Evolutionary conservation across 805 yeast species (phyloP).

Genomic region (Priceomyces melissophilus): DNA sequence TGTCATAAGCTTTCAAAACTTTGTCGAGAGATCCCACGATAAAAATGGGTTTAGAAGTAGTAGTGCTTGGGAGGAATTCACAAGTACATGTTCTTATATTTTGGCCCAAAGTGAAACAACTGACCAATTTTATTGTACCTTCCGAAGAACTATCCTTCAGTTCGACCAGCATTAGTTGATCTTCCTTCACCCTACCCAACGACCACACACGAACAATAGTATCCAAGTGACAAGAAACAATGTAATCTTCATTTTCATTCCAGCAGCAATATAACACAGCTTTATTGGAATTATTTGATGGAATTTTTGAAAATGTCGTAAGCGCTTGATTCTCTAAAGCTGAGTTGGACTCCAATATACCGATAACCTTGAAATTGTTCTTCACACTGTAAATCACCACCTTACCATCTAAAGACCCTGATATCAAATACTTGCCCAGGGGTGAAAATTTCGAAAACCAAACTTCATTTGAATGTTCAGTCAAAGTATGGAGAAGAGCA

Average conservation of each 20-base stretch:
- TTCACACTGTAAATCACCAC: slow-evolving; percentile 64
- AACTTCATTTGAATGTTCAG: slow-evolving; percentile 66
- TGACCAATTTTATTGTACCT: slow-evolving; percentile 15
- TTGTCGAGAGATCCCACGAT: slow-evolving; percentile 78
- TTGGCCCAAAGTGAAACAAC: slow-evolving; percentile 40
- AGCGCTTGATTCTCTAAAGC: slow-evolving; percentile 25
- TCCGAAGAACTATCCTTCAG: slow-evolving; percentile 3
- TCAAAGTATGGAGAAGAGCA: slow-evolving; percentile 42
- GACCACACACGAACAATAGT: slow-evolving; percentile 70
- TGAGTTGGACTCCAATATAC: slow-evolving; percentile 25
- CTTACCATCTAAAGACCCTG: slow-evolving; percentile 67
- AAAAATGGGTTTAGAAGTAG: slow-evolving; percentile 39
- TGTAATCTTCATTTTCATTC: slow-evolving; percentile 65
- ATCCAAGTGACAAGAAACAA: slow-evolving; percentile 74
- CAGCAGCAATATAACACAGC: slow-evolving; percentile 67
- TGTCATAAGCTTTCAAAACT: slow-evolving; percentile 38
- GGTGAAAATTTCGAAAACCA: slow-evolving; percentile 83
- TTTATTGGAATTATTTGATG: slow-evolving; percentile 21
- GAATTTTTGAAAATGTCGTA: slow-evolving; percentile 22
- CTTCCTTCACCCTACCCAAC: slow-evolving; percentile 28
- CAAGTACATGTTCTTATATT: slow-evolving; percentile 45
- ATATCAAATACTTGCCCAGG: slow-evolving; percentile 70
- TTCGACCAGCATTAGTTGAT: slow-evolving; percentile 13
- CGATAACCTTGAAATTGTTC: slow-evolving; percentile 33
- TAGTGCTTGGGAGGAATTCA: slow-evolving; percentile 58